Evolutionary conservation across 257 asterid genomes (phyloP), one percentile per base, ranked within the genome.

Genomic region (Scutellaria baicalensis): DNA sequence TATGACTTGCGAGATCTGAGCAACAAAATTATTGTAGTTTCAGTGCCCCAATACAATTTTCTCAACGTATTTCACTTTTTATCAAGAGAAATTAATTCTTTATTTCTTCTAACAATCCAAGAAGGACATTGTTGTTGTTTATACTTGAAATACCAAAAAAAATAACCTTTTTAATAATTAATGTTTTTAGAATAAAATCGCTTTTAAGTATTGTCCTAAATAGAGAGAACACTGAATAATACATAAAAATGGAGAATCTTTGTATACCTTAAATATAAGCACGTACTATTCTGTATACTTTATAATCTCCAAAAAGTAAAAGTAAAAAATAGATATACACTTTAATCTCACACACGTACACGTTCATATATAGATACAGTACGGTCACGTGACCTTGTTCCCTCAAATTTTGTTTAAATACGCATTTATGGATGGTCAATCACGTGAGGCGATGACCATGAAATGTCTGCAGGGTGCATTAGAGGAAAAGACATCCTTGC

Each of bases 301-400:
- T 21, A 17, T 11, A 17, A 10, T 35, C 23, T 59, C 38, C 11
- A 56, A 14, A 23, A 16, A 23, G 12, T 3, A 54, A 54, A 33
- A 62, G 36, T 18, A 21, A 9, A 9, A 9, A 17, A 47, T 18
- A 5, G 9, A 59, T 49, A 8, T n/a, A 2, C 67, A 74, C 17
- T 51, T 51, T 75, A 60, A 67, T 67, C 2, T 67, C 2, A 23
- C 31, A 49, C 66, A 68, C 71, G 60, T 75, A 60, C n/a, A n/a
- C n/a, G n/a, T 20, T 36, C 10, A 54, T 13, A 60, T 23, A 44
- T 58, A 31, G 64, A 51, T 64, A 43, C 18, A 6, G 40, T 20
- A 9, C n/a, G 31, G 56, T 76, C 81, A 77, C 81, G 78, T 77
- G 81, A 77, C 51, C 38, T 44, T 35, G 31, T 35, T 38, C 60